Percentiles rank a stretch among this genome's conserved stretches.
Conservation (phyloP, 2,329 filamentous ascomycete species). For the Ophiostoma tasmaniense region DNA sequence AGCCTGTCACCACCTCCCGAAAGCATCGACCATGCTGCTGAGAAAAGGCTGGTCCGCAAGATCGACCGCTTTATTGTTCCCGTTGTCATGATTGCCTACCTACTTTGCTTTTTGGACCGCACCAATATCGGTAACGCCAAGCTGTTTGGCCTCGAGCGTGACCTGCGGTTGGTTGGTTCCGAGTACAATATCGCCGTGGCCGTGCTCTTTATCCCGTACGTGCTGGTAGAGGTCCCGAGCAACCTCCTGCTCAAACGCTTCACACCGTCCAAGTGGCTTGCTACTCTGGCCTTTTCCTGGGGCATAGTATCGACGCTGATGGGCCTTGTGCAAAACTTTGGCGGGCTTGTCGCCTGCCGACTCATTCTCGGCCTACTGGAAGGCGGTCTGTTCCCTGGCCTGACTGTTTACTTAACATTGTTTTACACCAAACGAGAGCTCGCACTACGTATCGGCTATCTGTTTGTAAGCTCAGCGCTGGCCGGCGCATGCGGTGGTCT, state of each 20-base stretch:
- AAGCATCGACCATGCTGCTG: constrained; percentile 14
- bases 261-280: constrained; percentile 53
- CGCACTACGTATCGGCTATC: constrained; percentile 9
- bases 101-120: constrained; percentile 13
- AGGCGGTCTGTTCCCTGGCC: constrained; percentile 29
- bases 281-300: constrained; percentile 57
- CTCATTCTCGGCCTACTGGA: constrained; percentile 25
- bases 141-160: constrained; percentile 54
- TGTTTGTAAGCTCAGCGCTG: constrained; percentile 11
- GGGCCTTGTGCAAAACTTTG: constrained; percentile 54
- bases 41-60: constrained; percentile 11
- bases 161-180: constrained; percentile 50
- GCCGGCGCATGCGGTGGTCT: constrained; percentile 27
- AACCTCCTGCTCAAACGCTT: constrained; percentile 57
- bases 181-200: constrained; percentile 64
- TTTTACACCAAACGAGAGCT: constrained; percentile 29
- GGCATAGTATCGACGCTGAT: constrained; percentile 61
- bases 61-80: constrained; percentile 12
- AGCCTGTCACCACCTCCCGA: background rate
- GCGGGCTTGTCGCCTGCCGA: constrained; percentile 32
- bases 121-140: constrained; percentile 61
- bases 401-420: constrained; percentile 29
- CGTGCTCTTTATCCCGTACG: constrained; percentile 59
- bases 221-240: constrained; percentile 54
- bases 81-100: constrained; percentile 7